Percentiles rank a stretch among this genome's conserved stretches.
Conservation (phyloP, 805 yeast genomes). For the Candida vaughaniae region DNA sequence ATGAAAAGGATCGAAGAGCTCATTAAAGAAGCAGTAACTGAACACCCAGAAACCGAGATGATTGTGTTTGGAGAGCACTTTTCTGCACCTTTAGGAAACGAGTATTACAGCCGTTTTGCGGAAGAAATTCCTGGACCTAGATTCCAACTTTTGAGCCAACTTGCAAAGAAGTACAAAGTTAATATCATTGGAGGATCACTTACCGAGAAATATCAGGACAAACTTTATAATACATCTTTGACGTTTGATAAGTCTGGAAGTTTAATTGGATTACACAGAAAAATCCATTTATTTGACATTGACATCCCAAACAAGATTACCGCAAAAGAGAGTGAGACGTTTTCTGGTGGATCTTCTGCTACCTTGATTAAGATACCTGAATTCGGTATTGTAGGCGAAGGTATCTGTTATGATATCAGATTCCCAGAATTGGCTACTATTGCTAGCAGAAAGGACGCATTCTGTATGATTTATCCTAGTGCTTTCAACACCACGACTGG, state of each 20-base stretch:
- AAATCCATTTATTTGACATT: conserved; percentile 87
- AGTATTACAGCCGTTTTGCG: conserved; percentile 1
- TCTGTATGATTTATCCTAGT: conserved; percentile 71
- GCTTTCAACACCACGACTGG: conserved; percentile 78
- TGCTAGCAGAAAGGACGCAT: conserved; percentile 58
- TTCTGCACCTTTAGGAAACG: conserved; percentile 4
- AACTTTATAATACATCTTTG: conserved; percentile 30
- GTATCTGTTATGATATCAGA: conserved; percentile 71
- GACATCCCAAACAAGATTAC: conserved; percentile 77
- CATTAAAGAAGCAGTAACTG: conserved; percentile 6
- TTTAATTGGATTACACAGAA: conserved; percentile 74
- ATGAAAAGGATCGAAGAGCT: conserved; percentile 12
- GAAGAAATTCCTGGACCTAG: conserved; percentile 13
- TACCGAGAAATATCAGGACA: conserved; percentile 18
- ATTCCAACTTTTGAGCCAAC: conserved; percentile 7
- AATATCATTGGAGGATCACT: conserved; percentile 24
- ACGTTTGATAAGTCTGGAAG: conserved; percentile 65
- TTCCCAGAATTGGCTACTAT: conserved; percentile 68
- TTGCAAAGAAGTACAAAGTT: conserved; percentile 20
- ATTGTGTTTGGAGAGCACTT: conserved; percentile 13
- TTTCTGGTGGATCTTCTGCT: conserved; percentile 72
- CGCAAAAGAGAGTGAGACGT: conserved; percentile 70
- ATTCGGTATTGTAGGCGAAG: conserved; percentile 67
- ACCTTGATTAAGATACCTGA: conserved; percentile 63
- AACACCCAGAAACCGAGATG: conserved; percentile 11